Base-by-base conservation (phyloP, 163 green algal species). In the Chlamydomonas reinhardtii region DNA sequence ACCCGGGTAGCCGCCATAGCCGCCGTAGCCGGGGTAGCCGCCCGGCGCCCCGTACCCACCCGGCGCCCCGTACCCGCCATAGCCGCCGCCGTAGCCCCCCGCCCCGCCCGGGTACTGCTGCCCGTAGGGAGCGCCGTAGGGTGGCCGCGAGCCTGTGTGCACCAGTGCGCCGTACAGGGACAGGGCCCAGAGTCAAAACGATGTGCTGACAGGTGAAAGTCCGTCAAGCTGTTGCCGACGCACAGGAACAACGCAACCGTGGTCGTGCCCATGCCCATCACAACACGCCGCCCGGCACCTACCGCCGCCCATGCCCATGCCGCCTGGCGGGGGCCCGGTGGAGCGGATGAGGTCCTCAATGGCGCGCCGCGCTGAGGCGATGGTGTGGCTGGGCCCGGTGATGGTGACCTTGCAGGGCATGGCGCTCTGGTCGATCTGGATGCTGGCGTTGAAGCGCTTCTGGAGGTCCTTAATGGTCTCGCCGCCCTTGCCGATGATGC, bases 381-480 rank as follows among this genome's bases (percentile, higher is more conserved):
- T 93, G 22, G 73, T 86, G 24, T 88, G 71, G 17, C 82, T 87
- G n/a, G 90, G 89, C 3, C 95, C 96, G 20, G 91, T 94, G 62
- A 98, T 94, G 73, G 94, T 97, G 80, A 98, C 85, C 35, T 92
- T 93, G 91, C 93, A 96, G 27, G 95, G 95, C 43, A 96, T 91
- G 9, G 61, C 78, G 34, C 35, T 88, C 94, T 99, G 95, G 79
- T 99, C 95, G 82, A 99, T 99, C 93, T 99, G 97, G 78, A 99
- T 97, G 76, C 94, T 96, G 32, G 92, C 94, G 70, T 91, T 93
- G 78, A 92, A 98, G 61, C 94, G 87, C 76, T 92, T 95, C 92
- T 98, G 95, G 87, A 97, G 85, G 59, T 94, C 86, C 92, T 99
- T 99, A 94, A 99, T 99, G 15, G 97, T 99, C 87, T 99, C 97